phyloP scores from a whole-genome alignment of 148 eudicot species.

The Fallopia convolvulus region DNA sequence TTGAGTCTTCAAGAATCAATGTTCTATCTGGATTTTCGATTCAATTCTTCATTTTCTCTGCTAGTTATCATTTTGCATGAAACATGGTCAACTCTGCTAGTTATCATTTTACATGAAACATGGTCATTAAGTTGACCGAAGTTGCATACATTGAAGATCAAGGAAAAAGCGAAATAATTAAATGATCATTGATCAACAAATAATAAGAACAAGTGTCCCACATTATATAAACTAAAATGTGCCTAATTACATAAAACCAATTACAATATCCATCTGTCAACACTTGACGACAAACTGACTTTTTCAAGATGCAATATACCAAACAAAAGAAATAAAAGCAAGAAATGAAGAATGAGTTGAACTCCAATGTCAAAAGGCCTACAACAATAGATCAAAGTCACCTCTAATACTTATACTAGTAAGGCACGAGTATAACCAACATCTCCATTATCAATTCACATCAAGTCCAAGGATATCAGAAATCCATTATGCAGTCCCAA shows the following conservation, averaged over 20 bases:
- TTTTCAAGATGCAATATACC: not conserved
- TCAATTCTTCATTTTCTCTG: not conserved
- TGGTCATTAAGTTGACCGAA: not conserved
- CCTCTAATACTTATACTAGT: not conserved
- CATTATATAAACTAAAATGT: not conserved
- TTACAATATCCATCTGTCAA: constrained; percentile 3
- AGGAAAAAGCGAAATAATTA: not conserved
- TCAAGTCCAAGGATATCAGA: constrained; percentile 4
- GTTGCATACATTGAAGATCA: not conserved
- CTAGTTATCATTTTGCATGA: not conserved
- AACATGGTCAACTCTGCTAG: too few relatives aligned
- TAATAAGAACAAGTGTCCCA: not conserved
- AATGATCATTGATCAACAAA: not conserved
- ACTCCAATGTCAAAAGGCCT: not conserved
- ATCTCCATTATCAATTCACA: constrained; percentile 5
- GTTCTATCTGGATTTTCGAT: too few relatives aligned
- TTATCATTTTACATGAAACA: too few relatives aligned
- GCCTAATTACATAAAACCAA: not conserved
- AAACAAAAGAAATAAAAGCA: not conserved
- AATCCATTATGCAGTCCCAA: not conserved
- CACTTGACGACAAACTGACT: not conserved
- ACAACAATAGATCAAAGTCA: not conserved
- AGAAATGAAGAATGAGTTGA: not conserved
- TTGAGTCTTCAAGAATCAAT: too few relatives aligned
- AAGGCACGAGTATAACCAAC: constrained; percentile 1